Evolutionary conservation across 768 basidiomycete species (phyloP), one percentile per base, ranked within the genome.

Genomic region (Pholiota molesta): DNA sequence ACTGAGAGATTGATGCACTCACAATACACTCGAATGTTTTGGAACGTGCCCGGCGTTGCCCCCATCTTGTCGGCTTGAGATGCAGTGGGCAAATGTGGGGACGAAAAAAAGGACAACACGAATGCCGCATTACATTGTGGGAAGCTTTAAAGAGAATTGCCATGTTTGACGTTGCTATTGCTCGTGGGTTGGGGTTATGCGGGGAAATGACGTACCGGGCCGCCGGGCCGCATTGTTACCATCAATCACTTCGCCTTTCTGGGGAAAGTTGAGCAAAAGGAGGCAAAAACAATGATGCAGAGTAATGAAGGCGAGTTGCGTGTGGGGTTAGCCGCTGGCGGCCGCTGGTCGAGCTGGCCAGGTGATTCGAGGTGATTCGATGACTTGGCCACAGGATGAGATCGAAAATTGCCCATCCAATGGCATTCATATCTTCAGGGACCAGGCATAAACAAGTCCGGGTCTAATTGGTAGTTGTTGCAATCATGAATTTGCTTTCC

Each of bases 1-100:
- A 35, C 4, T 17, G 19, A 28, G 35, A 16, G 0, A 26, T 7
- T 39, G 19, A 35, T 10, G 51, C 29, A 57, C 66, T 44, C 54
- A 68, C 44, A 60, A 62, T 90, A 90, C 3, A 89, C 88, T 8
- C 88, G 83, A 57, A 84, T 83, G 68, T 90, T 89, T 75, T 81
- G 78, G 69, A 83, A 81, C 13, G 56, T 62, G 45, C 61, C 53
- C 45, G 23, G 57, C 33, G 44, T 14, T 37, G 16, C 28, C 28
- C 35, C 51, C 55, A 60, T 59, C 29, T 49, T 56, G 58, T 26
- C 42, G 28, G 58, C 16, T 56, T 54, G 37, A 42, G 17, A 42
- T 44, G 19, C 16, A 8, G 26, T 40, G 35, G 11, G 35, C 29
- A 39, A 23, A 29, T 56, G 55, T 44, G 55, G 55, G 55, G 55